phyloP scores from a whole-genome alignment of 2,329 filamentous ascomycete genomes.

The Hymenotorrendiella dingleyae region DNA sequence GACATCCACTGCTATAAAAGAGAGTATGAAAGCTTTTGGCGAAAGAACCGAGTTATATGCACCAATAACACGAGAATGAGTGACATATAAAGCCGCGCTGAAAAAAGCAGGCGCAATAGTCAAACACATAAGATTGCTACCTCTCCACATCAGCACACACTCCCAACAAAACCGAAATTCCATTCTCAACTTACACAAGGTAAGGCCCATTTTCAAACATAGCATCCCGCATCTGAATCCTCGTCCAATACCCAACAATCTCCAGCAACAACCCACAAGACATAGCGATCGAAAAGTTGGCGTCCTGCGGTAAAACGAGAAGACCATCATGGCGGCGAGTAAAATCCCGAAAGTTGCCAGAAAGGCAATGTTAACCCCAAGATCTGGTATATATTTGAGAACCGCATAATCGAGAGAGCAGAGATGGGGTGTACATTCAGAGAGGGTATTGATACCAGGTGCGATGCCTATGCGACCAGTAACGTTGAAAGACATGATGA shows the following conservation, averaged over 20 bases:
- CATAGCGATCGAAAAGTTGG: constrained; percentile 52
- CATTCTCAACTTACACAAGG: constrained; percentile 15
- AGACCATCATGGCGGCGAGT: constrained; percentile 16
- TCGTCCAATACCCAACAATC: constrained; percentile 50
- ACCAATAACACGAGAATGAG: constrained; percentile 49
- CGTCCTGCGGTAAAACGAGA: constrained; percentile 40
- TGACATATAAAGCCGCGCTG: constrained; percentile 56
- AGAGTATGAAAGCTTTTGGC: constrained; percentile 45
- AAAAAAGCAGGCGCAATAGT: constrained; percentile 40
- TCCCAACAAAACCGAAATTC: neutral
- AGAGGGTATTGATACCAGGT: constrained; percentile 8
- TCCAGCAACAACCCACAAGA: constrained; percentile 47
- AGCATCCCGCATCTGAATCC: constrained; percentile 19
- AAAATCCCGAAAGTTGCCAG: constrained; percentile 15
- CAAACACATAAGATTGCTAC: constrained; percentile 46
- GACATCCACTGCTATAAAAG: constrained; percentile 42
- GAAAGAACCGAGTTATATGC: constrained; percentile 42
- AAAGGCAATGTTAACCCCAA: constrained; percentile 28
- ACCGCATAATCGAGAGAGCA: constrained; percentile 15
- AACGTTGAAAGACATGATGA: constrained; percentile 7
- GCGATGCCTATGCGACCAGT: constrained; percentile 7
- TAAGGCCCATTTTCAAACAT: constrained; percentile 18
- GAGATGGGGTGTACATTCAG: constrained; percentile 11
- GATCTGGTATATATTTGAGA: constrained; percentile 14
- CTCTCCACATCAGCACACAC: neutral